These are phyloP conservation scores for Avena eriantha DNA, from an alignment of 176 grass and related monocot species.

Conservation along the genomic window DNA sequence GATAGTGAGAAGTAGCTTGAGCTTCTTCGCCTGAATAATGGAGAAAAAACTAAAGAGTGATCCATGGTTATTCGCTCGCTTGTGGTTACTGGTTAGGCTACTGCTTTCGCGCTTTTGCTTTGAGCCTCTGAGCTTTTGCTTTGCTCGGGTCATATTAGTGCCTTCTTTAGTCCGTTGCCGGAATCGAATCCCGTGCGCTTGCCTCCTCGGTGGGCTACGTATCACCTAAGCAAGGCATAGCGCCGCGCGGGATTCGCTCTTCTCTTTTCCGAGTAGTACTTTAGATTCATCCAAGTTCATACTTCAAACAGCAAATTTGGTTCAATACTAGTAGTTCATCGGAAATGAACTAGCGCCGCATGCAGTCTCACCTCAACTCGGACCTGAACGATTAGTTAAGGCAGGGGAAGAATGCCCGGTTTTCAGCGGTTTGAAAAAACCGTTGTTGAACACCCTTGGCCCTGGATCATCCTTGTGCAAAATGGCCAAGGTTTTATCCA, in stretches of 20 bases:
- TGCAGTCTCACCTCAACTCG: no score
- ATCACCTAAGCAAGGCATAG: constrained; percentile 38
- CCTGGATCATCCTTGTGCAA: no score
- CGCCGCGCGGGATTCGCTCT: neutral
- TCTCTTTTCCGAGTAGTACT: neutral
- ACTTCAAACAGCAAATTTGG: no score
- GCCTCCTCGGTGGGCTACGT: constrained; percentile 5
- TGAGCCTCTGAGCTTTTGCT: constrained; percentile 45
- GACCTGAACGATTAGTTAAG: no score
- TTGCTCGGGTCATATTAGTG: constrained; percentile 26
- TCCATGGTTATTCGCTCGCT: neutral
- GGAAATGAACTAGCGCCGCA: no score
- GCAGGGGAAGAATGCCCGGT: no score
- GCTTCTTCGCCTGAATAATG: constrained; percentile 10
- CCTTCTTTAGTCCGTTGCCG: constrained; percentile 27
- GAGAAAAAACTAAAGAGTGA: neutral
- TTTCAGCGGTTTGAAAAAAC: no score
- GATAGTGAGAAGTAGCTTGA: neutral
- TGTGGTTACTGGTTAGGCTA: neutral
- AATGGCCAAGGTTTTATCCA: no score
- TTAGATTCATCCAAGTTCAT: no score
- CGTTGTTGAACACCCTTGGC: no score
- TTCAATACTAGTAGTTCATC: no score
- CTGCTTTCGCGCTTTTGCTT: constrained; percentile 36
- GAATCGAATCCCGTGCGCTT: constrained; percentile 33